phyloP scores from a whole-genome alignment of 2,329 filamentous ascomycete species.

The Alternaria ethzedia region DNA sequence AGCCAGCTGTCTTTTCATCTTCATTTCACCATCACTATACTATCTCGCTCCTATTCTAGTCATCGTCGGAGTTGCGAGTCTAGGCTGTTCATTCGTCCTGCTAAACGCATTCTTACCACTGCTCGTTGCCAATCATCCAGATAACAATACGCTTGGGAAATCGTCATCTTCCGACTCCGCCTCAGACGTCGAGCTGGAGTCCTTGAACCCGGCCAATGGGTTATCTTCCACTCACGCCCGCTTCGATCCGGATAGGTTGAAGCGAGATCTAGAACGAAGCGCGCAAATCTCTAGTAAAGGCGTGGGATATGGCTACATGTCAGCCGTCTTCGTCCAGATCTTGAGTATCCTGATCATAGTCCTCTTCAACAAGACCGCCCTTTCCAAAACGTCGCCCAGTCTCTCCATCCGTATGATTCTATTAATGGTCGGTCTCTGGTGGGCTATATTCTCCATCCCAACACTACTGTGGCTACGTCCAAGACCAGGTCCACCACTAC shows the following conservation, averaged over 20 bases:
- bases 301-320: conserved; percentile 87
- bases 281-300: conserved; percentile 87
- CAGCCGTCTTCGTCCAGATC: conserved; percentile 80
- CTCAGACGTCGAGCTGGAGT: conserved; percentile 37
- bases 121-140: conserved; percentile 80
- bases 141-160: conserved; percentile 20
- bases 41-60: conserved; percentile 79
- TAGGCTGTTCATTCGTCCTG: conserved; percentile 94
- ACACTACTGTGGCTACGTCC: conserved; percentile 83
- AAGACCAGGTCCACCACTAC: conserved; percentile 81
- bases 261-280: conserved; percentile 75
- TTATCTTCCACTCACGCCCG: conserved; percentile 4
- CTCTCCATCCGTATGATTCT: conserved; percentile 83
- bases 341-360: conserved; percentile 77
- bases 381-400: conserved; percentile 71
- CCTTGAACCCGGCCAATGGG: conserved; percentile 23
- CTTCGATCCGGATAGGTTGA: conserved; percentile 47
- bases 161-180: conserved; percentile 14
- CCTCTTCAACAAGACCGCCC: conserved; percentile 47
- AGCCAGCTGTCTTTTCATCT: conserved; percentile 81
- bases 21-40: conserved; percentile 75
- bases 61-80: conserved; percentile 85
- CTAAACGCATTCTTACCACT: conserved; percentile 91
- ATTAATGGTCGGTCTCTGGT: conserved; percentile 84
- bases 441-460: conserved; percentile 85